Conservation (phyloP, 2,329 filamentous ascomycete species). For the Colletotrichum plurivorum region DNA sequence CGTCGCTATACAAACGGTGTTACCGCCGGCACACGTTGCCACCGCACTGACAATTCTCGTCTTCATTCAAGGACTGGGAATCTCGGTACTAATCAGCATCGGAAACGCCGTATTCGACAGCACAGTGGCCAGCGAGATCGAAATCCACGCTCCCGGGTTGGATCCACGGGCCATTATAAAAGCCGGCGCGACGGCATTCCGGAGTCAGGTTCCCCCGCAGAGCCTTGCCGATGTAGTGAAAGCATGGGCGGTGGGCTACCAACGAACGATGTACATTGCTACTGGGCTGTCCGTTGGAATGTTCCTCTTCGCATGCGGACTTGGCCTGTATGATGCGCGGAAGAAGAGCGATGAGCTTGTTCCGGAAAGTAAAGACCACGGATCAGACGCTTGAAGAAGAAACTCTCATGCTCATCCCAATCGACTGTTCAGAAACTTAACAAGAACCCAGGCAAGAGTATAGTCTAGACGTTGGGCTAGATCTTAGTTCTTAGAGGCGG, state of each 20-base stretch:
- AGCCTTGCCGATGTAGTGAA: constrained; percentile 53
- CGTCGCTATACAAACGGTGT: constrained; percentile 48
- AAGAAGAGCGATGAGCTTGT: constrained; percentile 46
- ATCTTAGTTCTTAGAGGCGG: too few species aligned
- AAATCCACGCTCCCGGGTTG: constrained; percentile 47
- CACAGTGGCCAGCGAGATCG: background rate
- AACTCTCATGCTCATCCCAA: background rate
- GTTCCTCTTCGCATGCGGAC: constrained; percentile 57
- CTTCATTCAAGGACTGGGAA: constrained; percentile 61
- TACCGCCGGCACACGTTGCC: constrained; percentile 43
- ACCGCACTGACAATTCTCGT: constrained; percentile 47
- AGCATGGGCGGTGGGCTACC: constrained; percentile 56
- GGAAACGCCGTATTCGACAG: constrained; percentile 42
- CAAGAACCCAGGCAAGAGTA: too few species aligned
- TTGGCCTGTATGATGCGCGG: constrained; percentile 62
- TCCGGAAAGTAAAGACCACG: background rate
- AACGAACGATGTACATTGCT: constrained; percentile 47
- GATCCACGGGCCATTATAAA: constrained; percentile 51
- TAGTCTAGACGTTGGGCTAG: too few species aligned
- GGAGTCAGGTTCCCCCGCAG: constrained; percentile 47
- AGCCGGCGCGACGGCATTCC: constrained; percentile 58
- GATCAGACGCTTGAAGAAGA: background rate
- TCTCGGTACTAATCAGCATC: constrained; percentile 61
- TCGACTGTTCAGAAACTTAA: too few species aligned
- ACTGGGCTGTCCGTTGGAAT: constrained; percentile 47